Evolutionary conservation across 2,329 filamentous ascomycete genomes (phyloP).

Genomic region (Apiospora koreana): DNA sequence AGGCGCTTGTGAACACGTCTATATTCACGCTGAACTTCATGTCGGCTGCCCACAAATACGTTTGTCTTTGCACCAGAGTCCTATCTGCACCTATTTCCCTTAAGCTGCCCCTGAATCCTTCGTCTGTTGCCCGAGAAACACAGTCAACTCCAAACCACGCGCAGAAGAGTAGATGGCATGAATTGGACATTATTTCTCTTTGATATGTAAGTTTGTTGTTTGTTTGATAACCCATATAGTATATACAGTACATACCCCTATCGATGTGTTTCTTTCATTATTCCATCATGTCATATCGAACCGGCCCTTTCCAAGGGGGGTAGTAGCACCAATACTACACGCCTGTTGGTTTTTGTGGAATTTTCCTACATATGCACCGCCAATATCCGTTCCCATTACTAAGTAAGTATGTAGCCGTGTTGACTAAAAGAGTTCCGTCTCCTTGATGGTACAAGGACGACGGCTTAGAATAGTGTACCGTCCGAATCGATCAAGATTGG

Average conservation of each 20-base stretch:
- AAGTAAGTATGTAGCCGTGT: neutral
- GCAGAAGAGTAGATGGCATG: too few species aligned
- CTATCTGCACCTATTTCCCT: too few species aligned
- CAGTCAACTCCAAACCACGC: too few species aligned
- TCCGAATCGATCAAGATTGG: constrained; percentile 96
- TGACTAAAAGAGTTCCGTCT: neutral
- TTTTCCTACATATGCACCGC: neutral
- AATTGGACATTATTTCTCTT: neutral
- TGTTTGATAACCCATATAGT: neutral
- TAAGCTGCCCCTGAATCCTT: too few species aligned
- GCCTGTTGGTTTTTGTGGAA: neutral
- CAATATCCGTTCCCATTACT: neutral
- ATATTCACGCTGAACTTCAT: too few species aligned
- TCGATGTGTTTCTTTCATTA: neutral
- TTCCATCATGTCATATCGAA: neutral
- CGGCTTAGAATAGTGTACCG: constrained; percentile 80
- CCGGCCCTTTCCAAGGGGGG: neutral
- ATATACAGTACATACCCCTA: neutral
- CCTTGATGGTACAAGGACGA: too few species aligned
- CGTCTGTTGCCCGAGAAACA: too few species aligned
- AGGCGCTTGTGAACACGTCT: too few species aligned
- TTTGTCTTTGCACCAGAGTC: too few species aligned
- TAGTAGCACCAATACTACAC: neutral
- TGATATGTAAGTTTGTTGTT: too few species aligned
- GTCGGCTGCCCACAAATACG: too few species aligned